phyloP scores from a whole-genome alignment of 352 stramenopile genomes.

The Thraustotheca clavata region DNA sequence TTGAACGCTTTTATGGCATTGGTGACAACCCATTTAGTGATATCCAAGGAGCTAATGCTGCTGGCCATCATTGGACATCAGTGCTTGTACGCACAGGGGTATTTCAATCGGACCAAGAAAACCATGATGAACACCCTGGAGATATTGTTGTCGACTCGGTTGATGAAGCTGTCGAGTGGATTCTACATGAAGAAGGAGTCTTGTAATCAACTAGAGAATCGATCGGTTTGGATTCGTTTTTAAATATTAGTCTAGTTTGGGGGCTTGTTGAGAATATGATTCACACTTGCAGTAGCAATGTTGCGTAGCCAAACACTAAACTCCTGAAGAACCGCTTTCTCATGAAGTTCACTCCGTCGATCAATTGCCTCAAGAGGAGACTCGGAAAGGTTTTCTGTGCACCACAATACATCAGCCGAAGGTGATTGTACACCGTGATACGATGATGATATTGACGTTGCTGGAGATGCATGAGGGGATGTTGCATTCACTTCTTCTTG shows the following conservation, averaged over 20 bases:
- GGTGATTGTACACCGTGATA: conserved; percentile 19
- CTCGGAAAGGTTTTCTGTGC: not conserved
- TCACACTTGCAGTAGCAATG: conserved; percentile 18
- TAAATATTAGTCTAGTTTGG: not conserved
- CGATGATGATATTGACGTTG: not conserved
- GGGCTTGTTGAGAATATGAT: not conserved
- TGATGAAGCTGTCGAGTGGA: conserved; percentile 54
- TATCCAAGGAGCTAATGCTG: conserved; percentile 82
- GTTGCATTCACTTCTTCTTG: not conserved
- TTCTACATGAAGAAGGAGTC: conserved; percentile 6
- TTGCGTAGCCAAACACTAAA: conserved; percentile 70
- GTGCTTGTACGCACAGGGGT: conserved; percentile 84
- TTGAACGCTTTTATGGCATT: conserved; percentile 78
- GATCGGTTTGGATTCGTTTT: not conserved
- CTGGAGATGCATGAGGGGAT: not conserved
- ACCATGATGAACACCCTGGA: conserved; percentile 40
- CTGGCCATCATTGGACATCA: conserved; percentile 70
- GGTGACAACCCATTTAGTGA: conserved; percentile 83
- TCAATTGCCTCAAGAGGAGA: not conserved
- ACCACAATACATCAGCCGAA: conserved; percentile 7
- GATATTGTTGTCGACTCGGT: conserved; percentile 57
- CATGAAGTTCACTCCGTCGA: conserved; percentile 39
- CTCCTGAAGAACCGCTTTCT: conserved; percentile 71
- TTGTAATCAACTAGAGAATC: not conserved
- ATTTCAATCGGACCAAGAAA: conserved; percentile 50